Base-by-base conservation (phyloP, 2,329 filamentous ascomycete species). In the Neofusicoccum ribis region DNA sequence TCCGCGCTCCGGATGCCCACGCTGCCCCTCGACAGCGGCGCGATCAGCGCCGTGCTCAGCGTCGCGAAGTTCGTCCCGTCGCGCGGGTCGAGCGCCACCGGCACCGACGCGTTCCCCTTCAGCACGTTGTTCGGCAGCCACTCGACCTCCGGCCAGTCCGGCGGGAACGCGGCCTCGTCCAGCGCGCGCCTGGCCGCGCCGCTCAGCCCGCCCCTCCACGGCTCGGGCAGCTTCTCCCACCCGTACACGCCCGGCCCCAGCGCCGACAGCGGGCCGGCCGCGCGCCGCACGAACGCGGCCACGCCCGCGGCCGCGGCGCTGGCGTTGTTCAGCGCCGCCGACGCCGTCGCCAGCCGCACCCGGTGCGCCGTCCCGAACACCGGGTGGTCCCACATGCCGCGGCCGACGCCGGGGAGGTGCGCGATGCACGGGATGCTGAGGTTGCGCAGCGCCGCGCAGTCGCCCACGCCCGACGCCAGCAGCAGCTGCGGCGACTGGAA, bases 401-500 rank as follows among this genome's bases (percentile, higher is more conserved):
- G 69, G 3, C 74, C 74, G 5, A 76, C 73, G 47, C 71, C 72
- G 0, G 65, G 66, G 4, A 56, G 68, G 27, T 73, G 68, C 0
- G 67, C 49, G 12, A 75, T 46, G 3, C 74, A 63, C 5, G 63
- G 39, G 36, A 76, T 76, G 12, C 65, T 64, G 49, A 66, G 63
- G 15, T 68, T 49, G 5, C 68, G 11, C 1, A 76, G 69, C 0
- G 67, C 64, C 1, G 59, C 67, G 0, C 47, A 61, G 9, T 71
- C 71, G 5, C 79, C 78, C 20, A 79, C 69, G 6, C 77, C 78
- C 12, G 74, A 78, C 0, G 79, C 66, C 71, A 78, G 76, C 69
- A 72, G 71, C 1, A 76, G 69, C 61, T 81, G 79, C 0, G 79
- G 80, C 0, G 77, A 79, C 43, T 79, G 77, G 65, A 81, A 80